Percentiles rank a stretch among this genome's conserved stretches.
These are phyloP conservation scores for Phytophthora macrochlamydospora DNA, from an alignment of 352 stramenopile species.

Conservation along the genomic window DNA sequence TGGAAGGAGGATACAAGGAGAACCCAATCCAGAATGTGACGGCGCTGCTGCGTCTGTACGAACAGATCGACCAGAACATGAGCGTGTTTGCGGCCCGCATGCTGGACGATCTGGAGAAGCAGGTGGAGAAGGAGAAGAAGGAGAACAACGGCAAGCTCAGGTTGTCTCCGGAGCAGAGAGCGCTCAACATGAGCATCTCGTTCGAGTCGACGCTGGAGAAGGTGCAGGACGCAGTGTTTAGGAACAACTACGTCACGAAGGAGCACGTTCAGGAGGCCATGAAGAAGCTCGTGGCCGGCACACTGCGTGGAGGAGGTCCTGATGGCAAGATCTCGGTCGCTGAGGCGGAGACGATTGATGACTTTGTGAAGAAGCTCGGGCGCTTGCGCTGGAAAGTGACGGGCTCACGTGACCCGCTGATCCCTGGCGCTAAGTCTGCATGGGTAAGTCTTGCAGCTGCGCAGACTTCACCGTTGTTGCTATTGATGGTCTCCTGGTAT, in stretches of 20 bases:
- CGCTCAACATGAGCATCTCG: slow-evolving; percentile 82
- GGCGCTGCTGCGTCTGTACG: slow-evolving; percentile 73
- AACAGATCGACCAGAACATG: slow-evolving; percentile 89
- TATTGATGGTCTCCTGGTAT: slow-evolving; percentile 4
- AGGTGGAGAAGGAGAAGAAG: slow-evolving; percentile 51
- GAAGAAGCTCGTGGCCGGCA: slow-evolving; percentile 56
- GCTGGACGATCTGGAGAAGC: slow-evolving; percentile 66
- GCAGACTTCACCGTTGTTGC: background rate
- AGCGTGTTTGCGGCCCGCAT: slow-evolving; percentile 72
- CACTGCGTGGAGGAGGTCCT: slow-evolving; percentile 51
- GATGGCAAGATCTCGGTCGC: slow-evolving; percentile 63
- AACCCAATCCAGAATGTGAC: slow-evolving; percentile 79
- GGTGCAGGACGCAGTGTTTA: slow-evolving; percentile 84
- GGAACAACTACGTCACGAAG: slow-evolving; percentile 85
- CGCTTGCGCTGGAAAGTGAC: slow-evolving; percentile 83
- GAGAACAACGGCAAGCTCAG: slow-evolving; percentile 51
- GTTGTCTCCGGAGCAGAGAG: slow-evolving; percentile 68
- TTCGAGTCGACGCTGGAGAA: slow-evolving; percentile 83
- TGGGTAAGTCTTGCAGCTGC: slow-evolving; percentile 31
- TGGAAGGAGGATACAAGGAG: slow-evolving; percentile 43
- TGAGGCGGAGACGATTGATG: slow-evolving; percentile 74
- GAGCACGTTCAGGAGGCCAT: slow-evolving; percentile 78
- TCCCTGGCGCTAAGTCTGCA: slow-evolving; percentile 49
- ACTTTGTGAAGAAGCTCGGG: slow-evolving; percentile 71
- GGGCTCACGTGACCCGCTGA: slow-evolving; percentile 74